Conservation (phyloP, 176 grass and related monocot species). For the Puya raimondii region DNA sequence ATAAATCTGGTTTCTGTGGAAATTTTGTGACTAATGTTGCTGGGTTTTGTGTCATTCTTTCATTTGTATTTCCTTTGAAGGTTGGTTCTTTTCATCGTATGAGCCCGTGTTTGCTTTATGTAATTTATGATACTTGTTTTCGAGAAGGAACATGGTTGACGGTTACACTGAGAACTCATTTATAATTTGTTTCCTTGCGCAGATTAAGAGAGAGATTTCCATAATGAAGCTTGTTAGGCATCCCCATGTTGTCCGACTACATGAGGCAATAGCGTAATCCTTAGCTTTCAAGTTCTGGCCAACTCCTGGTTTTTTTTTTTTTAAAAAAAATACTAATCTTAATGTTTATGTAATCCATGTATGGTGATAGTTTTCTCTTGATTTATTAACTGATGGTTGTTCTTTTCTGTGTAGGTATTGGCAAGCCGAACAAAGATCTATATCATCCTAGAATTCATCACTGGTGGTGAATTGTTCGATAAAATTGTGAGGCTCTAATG, state of each 20-base stretch:
- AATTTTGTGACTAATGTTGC: too few relatives aligned
- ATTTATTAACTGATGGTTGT: background rate
- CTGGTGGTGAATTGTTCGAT: constrained; percentile 93
- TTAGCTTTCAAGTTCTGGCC: background rate
- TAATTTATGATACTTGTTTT: too few relatives aligned
- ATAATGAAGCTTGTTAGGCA: constrained; percentile 99
- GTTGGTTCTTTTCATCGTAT: background rate
- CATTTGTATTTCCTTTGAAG: background rate
- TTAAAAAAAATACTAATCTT: too few relatives aligned
- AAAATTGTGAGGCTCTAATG: constrained; percentile 61
- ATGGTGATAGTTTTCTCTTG: background rate
- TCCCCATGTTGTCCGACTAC: constrained; percentile 83
- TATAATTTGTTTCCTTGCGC: constrained; percentile 20
- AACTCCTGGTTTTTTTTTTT: background rate
- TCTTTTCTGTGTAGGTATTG: constrained; percentile 66
- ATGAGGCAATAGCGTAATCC: constrained; percentile 39
- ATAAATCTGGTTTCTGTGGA: too few relatives aligned
- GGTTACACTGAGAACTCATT: background rate
- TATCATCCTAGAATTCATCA: constrained; percentile 97
- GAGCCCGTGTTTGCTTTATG: too few relatives aligned
- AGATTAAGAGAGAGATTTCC: constrained; percentile 98
- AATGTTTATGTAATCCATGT: too few relatives aligned
- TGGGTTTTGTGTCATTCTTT: background rate
- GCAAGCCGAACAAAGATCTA: constrained; percentile 95
- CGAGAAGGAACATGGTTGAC: background rate